Percentiles rank a stretch among this genome's conserved stretches.
These are phyloP conservation scores for Cyberlindnera japonica DNA, from an alignment of 805 yeast genomes.

Conservation along the genomic window DNA sequence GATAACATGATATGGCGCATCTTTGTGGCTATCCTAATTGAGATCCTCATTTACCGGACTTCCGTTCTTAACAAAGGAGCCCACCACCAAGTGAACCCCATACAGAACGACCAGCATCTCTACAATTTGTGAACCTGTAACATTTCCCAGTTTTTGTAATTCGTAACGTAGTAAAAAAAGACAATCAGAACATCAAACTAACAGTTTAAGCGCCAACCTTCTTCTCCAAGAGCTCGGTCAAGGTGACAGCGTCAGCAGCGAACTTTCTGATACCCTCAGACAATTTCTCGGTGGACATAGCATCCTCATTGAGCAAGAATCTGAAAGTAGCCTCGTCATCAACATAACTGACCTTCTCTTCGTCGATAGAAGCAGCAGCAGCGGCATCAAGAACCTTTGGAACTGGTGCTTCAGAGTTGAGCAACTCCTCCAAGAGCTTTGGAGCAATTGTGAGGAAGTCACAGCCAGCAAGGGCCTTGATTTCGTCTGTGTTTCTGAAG, in stretches of 20 bases:
- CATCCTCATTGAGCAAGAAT: conserved; percentile 88
- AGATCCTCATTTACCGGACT: too few relatives aligned
- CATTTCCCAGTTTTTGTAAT: not conserved
- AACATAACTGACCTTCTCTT: conserved; percentile 72
- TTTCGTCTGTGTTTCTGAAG: conserved; percentile 95
- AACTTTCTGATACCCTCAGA: conserved; percentile 97
- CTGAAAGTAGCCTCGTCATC: conserved; percentile 90
- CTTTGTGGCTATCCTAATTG: too few relatives aligned
- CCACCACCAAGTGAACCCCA: too few relatives aligned
- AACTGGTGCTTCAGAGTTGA: conserved; percentile 71
- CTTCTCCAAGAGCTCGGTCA: conserved; percentile 61
- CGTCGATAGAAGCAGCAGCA: conserved; percentile 51
- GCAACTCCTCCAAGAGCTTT: conserved; percentile 80
- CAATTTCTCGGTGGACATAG: conserved; percentile 97
- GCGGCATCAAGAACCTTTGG: conserved; percentile 78
- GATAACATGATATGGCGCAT: too few relatives aligned
- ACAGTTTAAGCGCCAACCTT: conserved; percentile 41
- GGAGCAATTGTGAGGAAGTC: conserved; percentile 97
- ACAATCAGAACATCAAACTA: not conserved
- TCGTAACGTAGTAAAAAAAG: conserved; percentile 8
- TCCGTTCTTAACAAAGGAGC: too few relatives aligned
- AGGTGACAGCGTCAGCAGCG: conserved; percentile 86
- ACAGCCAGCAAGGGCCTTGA: conserved; percentile 94
- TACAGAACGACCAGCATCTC: too few relatives aligned
- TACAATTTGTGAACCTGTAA: too few relatives aligned